phyloP scores from a whole-genome alignment of 2,329 filamentous ascomycete species.

The Trichophyton simii region DNA sequence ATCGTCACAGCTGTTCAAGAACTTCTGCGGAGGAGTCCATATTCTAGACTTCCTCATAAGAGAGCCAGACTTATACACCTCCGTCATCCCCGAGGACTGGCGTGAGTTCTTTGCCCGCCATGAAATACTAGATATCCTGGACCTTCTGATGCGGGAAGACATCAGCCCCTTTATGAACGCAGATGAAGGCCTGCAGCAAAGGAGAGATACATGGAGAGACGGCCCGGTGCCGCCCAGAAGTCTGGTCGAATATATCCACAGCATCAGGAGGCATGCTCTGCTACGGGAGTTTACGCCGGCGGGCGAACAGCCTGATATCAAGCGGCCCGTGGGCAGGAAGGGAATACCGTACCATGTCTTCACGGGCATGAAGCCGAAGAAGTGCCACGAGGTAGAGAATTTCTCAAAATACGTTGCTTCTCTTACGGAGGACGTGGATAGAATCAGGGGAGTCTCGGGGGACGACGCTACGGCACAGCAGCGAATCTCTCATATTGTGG shows the following conservation, averaged over 20 bases:
- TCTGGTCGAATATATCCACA: conserved; percentile 58
- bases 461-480: conserved; percentile 10
- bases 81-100: conserved; percentile 69
- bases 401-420: conserved; percentile 76
- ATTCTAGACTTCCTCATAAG: conserved; percentile 92
- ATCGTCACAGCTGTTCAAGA: conserved; percentile 63
- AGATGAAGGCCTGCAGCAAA: conserved; percentile 8
- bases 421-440: conserved; percentile 46
- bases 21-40: conserved; percentile 92
- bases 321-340: conserved; percentile 34
- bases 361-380: conserved; percentile 91
- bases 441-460: conserved; percentile 26
- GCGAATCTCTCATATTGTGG: conserved; percentile 70
- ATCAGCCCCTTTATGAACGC: conserved; percentile 36
- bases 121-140: conserved; percentile 62
- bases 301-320: conserved; percentile 15
- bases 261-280: conserved; percentile 58
- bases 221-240: conserved; percentile 38
- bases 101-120: conserved; percentile 59
- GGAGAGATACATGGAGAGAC: conserved; percentile 29
- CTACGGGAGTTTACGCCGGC: conserved; percentile 45
- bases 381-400: conserved; percentile 81
- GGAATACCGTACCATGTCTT: conserved; percentile 57
- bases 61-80: conserved; percentile 68
- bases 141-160: conserved; percentile 70